A percentile compares a stretch with the other conserved stretches of the same genome.
These are phyloP conservation scores for Saitozyma podzolica DNA, from an alignment of 768 basidiomycete species.

Conservation along the genomic window DNA sequence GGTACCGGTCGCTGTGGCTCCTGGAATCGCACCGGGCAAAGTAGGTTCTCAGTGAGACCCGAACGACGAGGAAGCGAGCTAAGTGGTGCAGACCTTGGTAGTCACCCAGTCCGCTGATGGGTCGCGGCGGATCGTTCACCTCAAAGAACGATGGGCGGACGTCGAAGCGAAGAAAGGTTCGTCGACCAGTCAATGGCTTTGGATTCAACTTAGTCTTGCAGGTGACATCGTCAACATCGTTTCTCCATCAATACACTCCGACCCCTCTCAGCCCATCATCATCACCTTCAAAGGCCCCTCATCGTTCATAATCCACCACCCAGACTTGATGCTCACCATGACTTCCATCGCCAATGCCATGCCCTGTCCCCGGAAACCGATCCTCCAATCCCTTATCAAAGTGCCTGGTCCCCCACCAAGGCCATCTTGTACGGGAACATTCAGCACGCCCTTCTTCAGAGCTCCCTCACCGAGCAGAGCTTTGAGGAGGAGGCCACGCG, in stretches of 20 bases:
- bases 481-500: slow-evolving; percentile 40
- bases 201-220: slow-evolving; percentile 39
- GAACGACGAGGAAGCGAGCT: slow-evolving; percentile 11
- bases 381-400: slow-evolving; percentile 62
- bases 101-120: slow-evolving; percentile 56
- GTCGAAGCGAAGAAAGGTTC: slow-evolving; percentile 65
- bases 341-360: slow-evolving; percentile 81
- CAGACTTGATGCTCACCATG: slow-evolving; percentile 86
- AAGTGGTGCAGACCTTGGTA: slow-evolving; percentile 56
- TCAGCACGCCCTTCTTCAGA: slow-evolving; percentile 87
- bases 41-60: slow-evolving; percentile 4
- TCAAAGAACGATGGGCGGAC: slow-evolving; percentile 76
- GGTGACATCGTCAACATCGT: slow-evolving; percentile 78
- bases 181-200: slow-evolving; percentile 15
- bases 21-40: slow-evolving; percentile 22
- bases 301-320: slow-evolving; percentile 81
- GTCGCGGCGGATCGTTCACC: slow-evolving; percentile 58
- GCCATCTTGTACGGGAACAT: slow-evolving; percentile 81
- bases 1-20: neutral
- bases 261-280: slow-evolving; percentile 31
- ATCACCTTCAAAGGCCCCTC: slow-evolving; percentile 60
- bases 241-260: slow-evolving; percentile 54
- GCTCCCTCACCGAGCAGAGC: slow-evolving; percentile 59
- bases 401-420: slow-evolving; percentile 57
- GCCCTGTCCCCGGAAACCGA: slow-evolving; percentile 79